phyloP scores from a whole-genome alignment of 164 flowering plant species.

The Kalanchoe fedtschenkoi region DNA sequence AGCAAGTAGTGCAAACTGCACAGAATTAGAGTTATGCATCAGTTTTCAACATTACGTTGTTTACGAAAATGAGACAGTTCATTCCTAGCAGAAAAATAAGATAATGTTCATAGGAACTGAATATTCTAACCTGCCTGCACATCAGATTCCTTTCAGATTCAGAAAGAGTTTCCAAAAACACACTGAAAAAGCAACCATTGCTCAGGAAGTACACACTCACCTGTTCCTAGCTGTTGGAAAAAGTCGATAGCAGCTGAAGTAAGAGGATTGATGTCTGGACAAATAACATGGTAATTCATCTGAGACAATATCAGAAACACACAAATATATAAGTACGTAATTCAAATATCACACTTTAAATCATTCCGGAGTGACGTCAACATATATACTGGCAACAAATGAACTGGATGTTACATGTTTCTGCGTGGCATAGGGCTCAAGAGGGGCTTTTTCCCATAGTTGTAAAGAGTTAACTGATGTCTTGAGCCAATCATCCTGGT shows the following conservation, averaged over 20 bases:
- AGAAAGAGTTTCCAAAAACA: too few species aligned
- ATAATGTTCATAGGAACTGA: not conserved
- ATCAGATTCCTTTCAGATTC: too few species aligned
- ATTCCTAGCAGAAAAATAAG: too few species aligned
- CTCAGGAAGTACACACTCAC: conserved; percentile 32
- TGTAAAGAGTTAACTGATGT: conserved; percentile 73
- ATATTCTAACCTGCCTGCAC: not conserved
- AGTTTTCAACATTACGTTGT: too few species aligned
- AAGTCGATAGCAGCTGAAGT: conserved; percentile 85
- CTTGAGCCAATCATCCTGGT: conserved; percentile 99
- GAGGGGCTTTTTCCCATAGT: conserved; percentile 95
- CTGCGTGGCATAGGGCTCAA: conserved; percentile 88
- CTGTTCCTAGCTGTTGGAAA: conserved; percentile 91
- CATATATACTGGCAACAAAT: not conserved
- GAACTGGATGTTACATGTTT: conserved; percentile 56
- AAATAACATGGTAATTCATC: conserved; percentile 72
- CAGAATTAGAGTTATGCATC: too few species aligned
- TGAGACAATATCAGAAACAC: conserved; percentile 29
- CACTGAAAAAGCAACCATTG: too few species aligned
- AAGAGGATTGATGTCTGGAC: conserved; percentile 91
- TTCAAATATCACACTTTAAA: not conserved
- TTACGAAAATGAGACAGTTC: too few species aligned
- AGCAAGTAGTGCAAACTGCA: too few species aligned
- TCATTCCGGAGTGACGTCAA: not conserved
- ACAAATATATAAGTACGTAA: not conserved